phyloP scores from a whole-genome alignment of 1,284 basidiomycete species.

The Austroboletus olivaceoglutinosus region DNA sequence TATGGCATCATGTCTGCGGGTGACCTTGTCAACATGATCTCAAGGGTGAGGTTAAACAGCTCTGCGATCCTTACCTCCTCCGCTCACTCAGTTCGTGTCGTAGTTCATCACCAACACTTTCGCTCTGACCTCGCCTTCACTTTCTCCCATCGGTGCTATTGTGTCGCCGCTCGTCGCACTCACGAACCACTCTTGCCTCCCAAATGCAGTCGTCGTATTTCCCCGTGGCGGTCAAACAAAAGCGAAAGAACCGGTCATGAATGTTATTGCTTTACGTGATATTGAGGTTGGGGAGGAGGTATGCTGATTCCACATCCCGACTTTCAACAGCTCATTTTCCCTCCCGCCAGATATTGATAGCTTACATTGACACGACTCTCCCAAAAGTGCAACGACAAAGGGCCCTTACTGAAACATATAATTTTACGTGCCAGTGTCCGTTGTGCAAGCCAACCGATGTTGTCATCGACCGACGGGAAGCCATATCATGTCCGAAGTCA shows the following conservation, averaged over 20 bases:
- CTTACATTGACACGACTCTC: constrained; percentile 85
- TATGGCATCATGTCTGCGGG: constrained; percentile 56
- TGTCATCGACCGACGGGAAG: constrained; percentile 64
- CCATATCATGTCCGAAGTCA: constrained; percentile 61
- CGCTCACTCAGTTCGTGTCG: constrained; percentile 1
- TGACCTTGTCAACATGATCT: constrained; percentile 69
- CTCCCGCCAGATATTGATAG: constrained; percentile 52
- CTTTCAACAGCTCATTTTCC: constrained; percentile 1
- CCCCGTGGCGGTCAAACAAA: constrained; percentile 48
- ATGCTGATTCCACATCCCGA: constrained; percentile 8
- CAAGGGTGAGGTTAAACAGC: constrained; percentile 47
- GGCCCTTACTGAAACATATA: constrained; percentile 71
- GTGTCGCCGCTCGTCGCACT: constrained; percentile 79
- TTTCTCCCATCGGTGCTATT: constrained; percentile 78
- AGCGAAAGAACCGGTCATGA: constrained; percentile 60
- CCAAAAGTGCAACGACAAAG: constrained; percentile 57
- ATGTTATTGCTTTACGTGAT: constrained; percentile 66
- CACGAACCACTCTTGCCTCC: constrained; percentile 89
- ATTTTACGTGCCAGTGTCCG: constrained; percentile 74
- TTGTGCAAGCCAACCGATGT: constrained; percentile 45
- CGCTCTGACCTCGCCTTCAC: constrained; percentile 71
- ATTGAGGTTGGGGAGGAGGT: constrained; percentile 74
- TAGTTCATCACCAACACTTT: constrained; percentile 90
- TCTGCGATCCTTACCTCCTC: not conserved
- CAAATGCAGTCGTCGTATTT: constrained; percentile 90